Evolutionary conservation across 2,329 filamentous ascomycete genomes (phyloP), one percentile per base, ranked within the genome.

Genomic region (Talaromyces sp.): DNA sequence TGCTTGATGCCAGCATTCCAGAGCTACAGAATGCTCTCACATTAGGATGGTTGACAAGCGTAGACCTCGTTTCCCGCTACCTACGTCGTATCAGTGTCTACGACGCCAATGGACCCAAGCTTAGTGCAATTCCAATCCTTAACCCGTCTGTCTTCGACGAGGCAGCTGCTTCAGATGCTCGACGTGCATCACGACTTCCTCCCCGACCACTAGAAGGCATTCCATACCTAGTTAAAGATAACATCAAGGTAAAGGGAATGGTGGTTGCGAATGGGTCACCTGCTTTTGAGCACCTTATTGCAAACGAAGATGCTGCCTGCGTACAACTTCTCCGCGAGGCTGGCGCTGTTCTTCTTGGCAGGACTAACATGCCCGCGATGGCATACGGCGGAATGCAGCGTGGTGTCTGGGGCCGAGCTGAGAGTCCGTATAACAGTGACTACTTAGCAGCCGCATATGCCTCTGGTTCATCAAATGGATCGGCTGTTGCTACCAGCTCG

Each of bases 341-440:
- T 1, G 81, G 82, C 1, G 80, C 76, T 0, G 69, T 84, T 1
- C 65, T 82, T 17, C 69, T 84, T 0, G 83, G 83, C 0, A 76
- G 78, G 40, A 84, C 83, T 0, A 86, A 85, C 51, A 83, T 85
- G 77, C 82, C 80, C 0, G 78, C 82, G 0, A 83, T 85, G 80
- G 82, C 82, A 10, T 77, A 78, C 19, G 82, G 81, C 0, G 82
- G 83, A 0, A 83, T 82, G 75, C 81, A 84, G 53, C 72, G 82
- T 7, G 82, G 82, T 0, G 56, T 81, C 0, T 83, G 83, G 54
- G 82, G 82, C 0, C 73, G 82, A 2, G 80, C 82, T 0, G 81
- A 84, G 60, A 81, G 75, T 20, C 82, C 82, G 0, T 85, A 85
- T 58, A 84, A 84, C 46, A 49, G 63, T 0, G 72, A 78, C 0